A percentile compares a stretch with the other conserved stretches of the same genome.
phyloP scores from a whole-genome alignment of 2,329 filamentous ascomycete species.

The Penicillium sp. region DNA sequence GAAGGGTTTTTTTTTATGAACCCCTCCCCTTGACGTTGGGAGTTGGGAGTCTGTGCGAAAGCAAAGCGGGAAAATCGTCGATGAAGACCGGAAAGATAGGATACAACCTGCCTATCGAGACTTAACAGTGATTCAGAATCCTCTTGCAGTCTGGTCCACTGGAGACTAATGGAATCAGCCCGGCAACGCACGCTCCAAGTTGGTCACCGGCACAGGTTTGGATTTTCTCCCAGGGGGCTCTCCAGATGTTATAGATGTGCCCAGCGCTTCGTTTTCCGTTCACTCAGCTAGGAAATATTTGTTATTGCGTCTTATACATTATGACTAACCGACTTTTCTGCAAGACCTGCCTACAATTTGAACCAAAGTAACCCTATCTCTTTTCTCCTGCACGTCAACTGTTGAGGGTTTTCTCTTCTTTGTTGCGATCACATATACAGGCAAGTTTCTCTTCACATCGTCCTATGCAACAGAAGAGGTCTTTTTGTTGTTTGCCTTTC shows the following conservation, averaged over 20 bases:
- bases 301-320: background rate
- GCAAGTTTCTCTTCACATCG: background rate
- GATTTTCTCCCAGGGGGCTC: background rate
- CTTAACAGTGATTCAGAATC: background rate
- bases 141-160: slow-evolving; percentile 12
- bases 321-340: background rate
- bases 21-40: background rate
- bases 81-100: background rate
- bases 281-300: background rate
- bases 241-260: slow-evolving; percentile 5
- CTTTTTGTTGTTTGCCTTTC: background rate
- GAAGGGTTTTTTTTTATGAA: background rate
- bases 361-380: background rate
- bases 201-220: slow-evolving; percentile 13
- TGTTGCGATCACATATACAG: background rate
- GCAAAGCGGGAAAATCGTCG: background rate
- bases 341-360: background rate
- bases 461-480: slow-evolving; percentile 12
- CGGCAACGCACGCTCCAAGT: slow-evolving; percentile 17
- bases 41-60: slow-evolving; percentile 6
- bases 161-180: slow-evolving; percentile 16
- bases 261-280: background rate
- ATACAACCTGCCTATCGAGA: slow-evolving; percentile 1
- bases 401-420: background rate
- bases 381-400: background rate